Evolutionary conservation across 106 monocot genomes (phyloP), one percentile per base, ranked within the genome.

Genomic region (Dioscorea dumetorum): DNA sequence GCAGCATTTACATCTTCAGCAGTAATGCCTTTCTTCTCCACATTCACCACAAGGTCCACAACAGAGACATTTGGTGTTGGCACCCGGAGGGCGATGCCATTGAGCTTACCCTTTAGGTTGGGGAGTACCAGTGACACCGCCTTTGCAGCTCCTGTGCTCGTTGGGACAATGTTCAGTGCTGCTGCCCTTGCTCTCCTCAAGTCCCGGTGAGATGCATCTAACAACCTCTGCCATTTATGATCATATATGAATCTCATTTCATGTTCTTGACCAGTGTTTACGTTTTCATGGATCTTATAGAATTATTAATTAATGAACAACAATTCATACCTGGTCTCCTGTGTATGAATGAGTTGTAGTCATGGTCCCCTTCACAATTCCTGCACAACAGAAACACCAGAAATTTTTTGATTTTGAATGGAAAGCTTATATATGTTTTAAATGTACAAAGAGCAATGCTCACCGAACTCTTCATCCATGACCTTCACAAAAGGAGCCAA

Each of bases 301-400:
- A 41, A 5, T 41, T 6, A 41, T 6, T 41, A 41, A 0, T 10
- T 5, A 41, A 3, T 41, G 41, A 41, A 41, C 10, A 54, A 19
- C 0, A 18, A 18, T 54, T 5, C 54, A 12, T 41, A 91, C 94
- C 88, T 95, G 91, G 76, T 97, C 97, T 6, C 97, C 97, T 20
- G 97, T 97, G 82, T 97, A 97, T 23, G 97, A 97, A 56, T 97
- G 97, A 61, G 97, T 97, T 24, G 97, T 97, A 28, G 97, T 97
- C 97, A 97, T 97, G 22, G 91, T 97, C 65, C 97, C 97, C 84
- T 97, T 97, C 69, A 91, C 97, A 79, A 97, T 97, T 48, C 89
- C 94, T 94, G 33, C 72, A 80, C 49, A 13, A 63, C 15, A 54
- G 5, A 54, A 54, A 18, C 54, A 15, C 2, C 54, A 54, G 1